Conservation (phyloP, 2,329 filamentous ascomycete genomes). For the Pseudocercospora eumusae region DNA sequence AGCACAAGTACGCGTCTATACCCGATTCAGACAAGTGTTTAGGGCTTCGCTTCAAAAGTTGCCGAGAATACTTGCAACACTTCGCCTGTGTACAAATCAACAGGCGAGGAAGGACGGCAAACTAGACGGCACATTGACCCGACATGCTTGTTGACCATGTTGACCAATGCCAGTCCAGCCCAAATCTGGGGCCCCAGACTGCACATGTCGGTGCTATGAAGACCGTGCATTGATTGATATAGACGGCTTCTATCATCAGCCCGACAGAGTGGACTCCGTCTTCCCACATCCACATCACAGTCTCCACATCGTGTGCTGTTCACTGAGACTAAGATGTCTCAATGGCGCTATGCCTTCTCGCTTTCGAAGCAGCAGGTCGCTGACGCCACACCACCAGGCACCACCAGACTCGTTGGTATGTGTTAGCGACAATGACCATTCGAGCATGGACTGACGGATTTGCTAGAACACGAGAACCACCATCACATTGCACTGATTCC, state of each 20-base stretch:
- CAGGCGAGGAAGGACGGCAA: too few species aligned
- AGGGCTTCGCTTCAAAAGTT: too few species aligned
- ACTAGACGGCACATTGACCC: too few species aligned
- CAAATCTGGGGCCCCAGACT: too few species aligned
- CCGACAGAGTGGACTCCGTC: background rate
- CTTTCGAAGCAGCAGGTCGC: constrained; percentile 45
- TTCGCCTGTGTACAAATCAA: too few species aligned
- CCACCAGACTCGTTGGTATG: constrained; percentile 44
- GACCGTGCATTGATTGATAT: too few species aligned
- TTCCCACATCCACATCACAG: background rate
- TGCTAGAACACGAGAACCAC: constrained; percentile 37
- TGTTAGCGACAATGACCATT: background rate
- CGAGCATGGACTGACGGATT: background rate
- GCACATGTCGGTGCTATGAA: too few species aligned
- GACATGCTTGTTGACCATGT: too few species aligned
- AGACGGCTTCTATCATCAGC: background rate
- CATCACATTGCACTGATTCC: constrained; percentile 44
- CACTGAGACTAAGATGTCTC: constrained; percentile 37
- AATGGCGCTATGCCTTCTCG: constrained; percentile 41
- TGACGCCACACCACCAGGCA: constrained; percentile 45
- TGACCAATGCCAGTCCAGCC: too few species aligned
- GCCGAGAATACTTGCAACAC: too few species aligned
- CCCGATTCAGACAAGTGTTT: background rate
- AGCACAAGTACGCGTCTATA: background rate
- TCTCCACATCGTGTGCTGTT: background rate